Evolutionary conservation across 2,329 filamentous ascomycete species (phyloP).

Genomic region (Colletotrichum sp.): DNA sequence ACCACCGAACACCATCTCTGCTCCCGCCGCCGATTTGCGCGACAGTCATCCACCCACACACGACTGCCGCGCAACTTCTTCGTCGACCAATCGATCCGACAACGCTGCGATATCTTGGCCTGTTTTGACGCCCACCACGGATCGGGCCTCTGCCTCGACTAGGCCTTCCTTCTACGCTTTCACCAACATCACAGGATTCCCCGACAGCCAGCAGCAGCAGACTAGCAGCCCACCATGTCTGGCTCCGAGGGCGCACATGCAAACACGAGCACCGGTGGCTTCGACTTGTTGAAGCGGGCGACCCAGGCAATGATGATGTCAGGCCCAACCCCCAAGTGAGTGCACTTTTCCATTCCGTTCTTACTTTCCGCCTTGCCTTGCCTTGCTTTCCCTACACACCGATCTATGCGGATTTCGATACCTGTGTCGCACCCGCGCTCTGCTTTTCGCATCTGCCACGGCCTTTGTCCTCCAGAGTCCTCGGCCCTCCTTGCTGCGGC

Average conservation of each 20-base stretch:
- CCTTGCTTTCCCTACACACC: background rate
- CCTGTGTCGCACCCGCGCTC: background rate
- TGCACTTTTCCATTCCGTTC: constrained; percentile 18
- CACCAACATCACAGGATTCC: background rate
- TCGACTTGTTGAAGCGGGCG: constrained; percentile 63
- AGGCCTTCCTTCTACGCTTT: constrained; percentile 2
- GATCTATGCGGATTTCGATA: background rate
- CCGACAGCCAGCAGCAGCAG: background rate
- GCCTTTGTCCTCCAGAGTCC: background rate
- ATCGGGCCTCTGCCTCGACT: constrained; percentile 20
- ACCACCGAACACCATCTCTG: background rate
- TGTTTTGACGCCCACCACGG: constrained; percentile 17
- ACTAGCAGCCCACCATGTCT: constrained; percentile 50
- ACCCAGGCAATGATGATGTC: constrained; percentile 70
- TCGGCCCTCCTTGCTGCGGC: background rate
- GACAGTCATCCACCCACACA: background rate
- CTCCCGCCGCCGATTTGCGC: background rate
- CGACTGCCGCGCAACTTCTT: background rate
- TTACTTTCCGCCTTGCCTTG: constrained; percentile 22
- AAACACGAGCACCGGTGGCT: constrained; percentile 49
- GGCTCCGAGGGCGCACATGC: constrained; percentile 48
- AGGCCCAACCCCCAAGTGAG: constrained; percentile 35
- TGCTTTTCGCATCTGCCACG: background rate
- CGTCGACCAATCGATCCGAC: background rate
- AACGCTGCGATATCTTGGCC: constrained; percentile 11